Percentiles rank a stretch among this genome's conserved stretches.
Conservation (phyloP, 192 early-diverging fungal genomes). For the Linnemannia schmuckeri region DNA sequence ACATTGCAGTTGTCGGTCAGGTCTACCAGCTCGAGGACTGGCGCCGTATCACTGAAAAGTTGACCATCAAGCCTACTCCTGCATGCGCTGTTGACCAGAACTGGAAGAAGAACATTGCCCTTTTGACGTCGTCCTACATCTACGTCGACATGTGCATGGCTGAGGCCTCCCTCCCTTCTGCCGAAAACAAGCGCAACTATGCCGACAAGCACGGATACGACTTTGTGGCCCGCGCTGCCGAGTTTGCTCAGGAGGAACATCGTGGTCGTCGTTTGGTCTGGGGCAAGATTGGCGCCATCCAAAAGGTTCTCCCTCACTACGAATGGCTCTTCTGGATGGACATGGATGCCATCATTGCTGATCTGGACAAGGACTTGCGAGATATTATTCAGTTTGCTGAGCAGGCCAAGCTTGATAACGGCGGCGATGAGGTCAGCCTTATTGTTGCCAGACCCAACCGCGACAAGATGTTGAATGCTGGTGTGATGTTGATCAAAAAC, state of each 20-base stretch:
- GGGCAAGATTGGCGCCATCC: slow-evolving; percentile 70
- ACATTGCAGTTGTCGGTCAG: slow-evolving; percentile 51
- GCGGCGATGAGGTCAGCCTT: slow-evolving; percentile 50
- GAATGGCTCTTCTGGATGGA: slow-evolving; percentile 76
- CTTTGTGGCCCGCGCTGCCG: slow-evolving; percentile 67
- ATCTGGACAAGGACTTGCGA: slow-evolving; percentile 58
- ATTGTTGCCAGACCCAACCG: slow-evolving; percentile 60
- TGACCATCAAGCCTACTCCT: slow-evolving; percentile 30
- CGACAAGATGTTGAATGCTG: slow-evolving; percentile 71
- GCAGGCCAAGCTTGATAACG: slow-evolving; percentile 19
- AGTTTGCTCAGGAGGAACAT: slow-evolving; percentile 66
- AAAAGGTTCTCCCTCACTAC: slow-evolving; percentile 69
- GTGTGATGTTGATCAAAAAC: slow-evolving; percentile 71
- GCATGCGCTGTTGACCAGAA: slow-evolving; percentile 38
- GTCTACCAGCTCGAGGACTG: slow-evolving; percentile 66
- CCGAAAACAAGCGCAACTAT: slow-evolving; percentile 68
- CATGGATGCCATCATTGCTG: slow-evolving; percentile 70
- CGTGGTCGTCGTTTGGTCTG: slow-evolving; percentile 67
- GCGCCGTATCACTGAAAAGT: slow-evolving; percentile 45
- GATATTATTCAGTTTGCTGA: slow-evolving; percentile 57
- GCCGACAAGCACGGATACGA: slow-evolving; percentile 64
- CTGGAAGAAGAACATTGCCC: slow-evolving; percentile 53
- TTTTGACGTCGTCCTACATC: slow-evolving; percentile 68
- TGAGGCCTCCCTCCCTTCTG: slow-evolving; percentile 57
- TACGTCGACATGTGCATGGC: slow-evolving; percentile 70